Evolutionary conservation across 495 filamentous ascomycete species (phyloP).

Genomic region (Amniculicola lignicola): DNA sequence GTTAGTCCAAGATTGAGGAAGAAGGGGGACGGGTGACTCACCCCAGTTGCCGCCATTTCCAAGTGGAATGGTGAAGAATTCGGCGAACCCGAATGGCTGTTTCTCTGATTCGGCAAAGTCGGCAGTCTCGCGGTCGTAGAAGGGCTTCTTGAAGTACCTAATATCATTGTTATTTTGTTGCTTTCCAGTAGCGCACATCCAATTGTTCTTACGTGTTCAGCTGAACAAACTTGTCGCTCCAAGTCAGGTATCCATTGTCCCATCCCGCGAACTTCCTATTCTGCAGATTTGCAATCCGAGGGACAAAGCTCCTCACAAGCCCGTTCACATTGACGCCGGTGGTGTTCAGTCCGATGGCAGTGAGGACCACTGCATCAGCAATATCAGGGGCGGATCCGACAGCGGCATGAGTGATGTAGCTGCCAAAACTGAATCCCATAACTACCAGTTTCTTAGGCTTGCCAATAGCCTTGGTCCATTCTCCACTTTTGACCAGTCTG

Average conservation of each 20-base stretch:
- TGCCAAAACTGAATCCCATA: constrained; percentile 33
- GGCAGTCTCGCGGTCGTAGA: constrained; percentile 34
- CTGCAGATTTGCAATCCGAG: constrained; percentile 18
- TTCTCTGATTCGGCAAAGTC: constrained; percentile 36
- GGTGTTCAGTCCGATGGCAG: constrained; percentile 33
- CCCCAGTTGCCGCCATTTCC: not conserved
- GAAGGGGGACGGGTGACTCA: no score
- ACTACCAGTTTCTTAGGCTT: constrained; percentile 18
- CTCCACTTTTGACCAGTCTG: constrained; percentile 32
- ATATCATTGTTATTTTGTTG: not conserved
- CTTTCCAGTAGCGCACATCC: constrained; percentile 28
- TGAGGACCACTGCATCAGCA: constrained; percentile 39
- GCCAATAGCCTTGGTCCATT: constrained; percentile 30
- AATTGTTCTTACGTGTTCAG: constrained; percentile 31
- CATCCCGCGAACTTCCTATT: constrained; percentile 21
- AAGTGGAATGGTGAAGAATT: constrained; percentile 34
- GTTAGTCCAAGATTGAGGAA: no score
- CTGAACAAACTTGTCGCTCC: constrained; percentile 19
- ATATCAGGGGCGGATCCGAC: constrained; percentile 25
- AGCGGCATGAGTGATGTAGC: constrained; percentile 25
- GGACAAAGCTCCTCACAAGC: constrained; percentile 19
- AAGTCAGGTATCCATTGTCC: constrained; percentile 37
- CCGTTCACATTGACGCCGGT: constrained; percentile 29
- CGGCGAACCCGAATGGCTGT: constrained; percentile 35
- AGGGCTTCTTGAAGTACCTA: constrained; percentile 43